phyloP scores from a whole-genome alignment of 2,329 filamentous ascomycete species.

The Microsporum ferrugineum region DNA sequence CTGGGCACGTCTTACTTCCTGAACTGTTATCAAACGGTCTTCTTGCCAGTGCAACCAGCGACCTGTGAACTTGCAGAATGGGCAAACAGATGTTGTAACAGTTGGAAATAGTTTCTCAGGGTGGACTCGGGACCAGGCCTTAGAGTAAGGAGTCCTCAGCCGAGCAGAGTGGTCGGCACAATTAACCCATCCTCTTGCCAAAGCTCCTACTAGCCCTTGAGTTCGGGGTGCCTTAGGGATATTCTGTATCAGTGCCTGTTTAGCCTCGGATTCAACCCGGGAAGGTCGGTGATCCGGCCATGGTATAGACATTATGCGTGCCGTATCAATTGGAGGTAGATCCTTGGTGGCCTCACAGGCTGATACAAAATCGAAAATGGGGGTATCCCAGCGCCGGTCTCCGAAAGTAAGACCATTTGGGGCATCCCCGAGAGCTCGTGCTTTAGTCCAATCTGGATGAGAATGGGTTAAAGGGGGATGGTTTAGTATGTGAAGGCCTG shows the following conservation, averaged over 20 bases:
- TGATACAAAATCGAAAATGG: conserved; percentile 49
- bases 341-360: conserved; percentile 46
- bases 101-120: conserved; percentile 49
- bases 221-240: conserved; percentile 46
- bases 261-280: conserved; percentile 28
- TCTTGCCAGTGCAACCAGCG: conserved; percentile 55
- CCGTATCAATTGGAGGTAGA: conserved; percentile 53
- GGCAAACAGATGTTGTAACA: conserved; percentile 44
- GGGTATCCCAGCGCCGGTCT: conserved; percentile 34
- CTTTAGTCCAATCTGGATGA: conserved; percentile 35
- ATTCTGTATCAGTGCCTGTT: conserved; percentile 40
- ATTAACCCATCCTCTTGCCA: conserved; percentile 14
- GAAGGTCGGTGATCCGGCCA: conserved; percentile 57
- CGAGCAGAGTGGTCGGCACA: conserved; percentile 14
- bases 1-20: conserved; percentile 59
- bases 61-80: conserved; percentile 47
- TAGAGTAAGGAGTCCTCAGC: neutral
- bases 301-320: conserved; percentile 48
- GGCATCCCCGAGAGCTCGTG: conserved; percentile 43
- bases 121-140: conserved; percentile 16
- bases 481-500: conserved; percentile 47
- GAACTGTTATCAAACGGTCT: conserved; percentile 48
- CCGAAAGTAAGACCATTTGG: conserved; percentile 52
- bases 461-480: conserved; percentile 53
- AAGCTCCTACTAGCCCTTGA: conserved; percentile 13